Percentiles rank a stretch among this genome's conserved stretches.
Conservation (phyloP, 164 flowering plant species). For the Chloranthus sessilifolius region DNA sequence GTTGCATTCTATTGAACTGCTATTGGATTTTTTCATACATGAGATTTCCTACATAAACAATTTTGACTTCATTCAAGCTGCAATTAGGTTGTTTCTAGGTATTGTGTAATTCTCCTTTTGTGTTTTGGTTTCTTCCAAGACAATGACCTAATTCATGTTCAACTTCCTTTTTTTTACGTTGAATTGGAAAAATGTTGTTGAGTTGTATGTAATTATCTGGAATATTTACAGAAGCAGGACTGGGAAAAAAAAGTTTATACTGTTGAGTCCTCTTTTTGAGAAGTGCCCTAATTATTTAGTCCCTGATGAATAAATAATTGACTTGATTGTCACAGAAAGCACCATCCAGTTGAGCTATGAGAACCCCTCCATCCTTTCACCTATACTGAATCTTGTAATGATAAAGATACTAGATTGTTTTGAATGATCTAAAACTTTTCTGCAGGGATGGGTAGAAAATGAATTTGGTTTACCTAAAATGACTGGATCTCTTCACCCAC, state of each 20-base stretch:
- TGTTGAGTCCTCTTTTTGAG: too few relatives aligned
- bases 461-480: too few relatives aligned
- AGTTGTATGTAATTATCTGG: not conserved
- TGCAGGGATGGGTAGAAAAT: too few relatives aligned
- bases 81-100: constrained; percentile 84
- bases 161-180: not conserved
- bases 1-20: constrained; percentile 52
- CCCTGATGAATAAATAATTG: not conserved
- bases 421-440: too few relatives aligned
- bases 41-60: constrained; percentile 74
- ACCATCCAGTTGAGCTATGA: not conserved
- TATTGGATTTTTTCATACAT: constrained; percentile 74
- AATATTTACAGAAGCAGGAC: not conserved
- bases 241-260: too few relatives aligned
- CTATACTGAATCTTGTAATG: not conserved
- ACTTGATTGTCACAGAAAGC: not conserved
- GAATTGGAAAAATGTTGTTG: not conserved
- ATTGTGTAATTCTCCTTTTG: constrained; percentile 8
- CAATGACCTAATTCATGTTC: not conserved
- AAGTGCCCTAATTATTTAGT: not conserved
- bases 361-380: too few relatives aligned
- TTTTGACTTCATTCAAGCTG: constrained; percentile 88
- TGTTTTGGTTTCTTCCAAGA: not conserved
- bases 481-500: not conserved
- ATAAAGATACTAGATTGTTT: too few relatives aligned